These are phyloP conservation scores for Trametes cingulata DNA, from an alignment of 768 basidiomycete species.

Conservation along the genomic window DNA sequence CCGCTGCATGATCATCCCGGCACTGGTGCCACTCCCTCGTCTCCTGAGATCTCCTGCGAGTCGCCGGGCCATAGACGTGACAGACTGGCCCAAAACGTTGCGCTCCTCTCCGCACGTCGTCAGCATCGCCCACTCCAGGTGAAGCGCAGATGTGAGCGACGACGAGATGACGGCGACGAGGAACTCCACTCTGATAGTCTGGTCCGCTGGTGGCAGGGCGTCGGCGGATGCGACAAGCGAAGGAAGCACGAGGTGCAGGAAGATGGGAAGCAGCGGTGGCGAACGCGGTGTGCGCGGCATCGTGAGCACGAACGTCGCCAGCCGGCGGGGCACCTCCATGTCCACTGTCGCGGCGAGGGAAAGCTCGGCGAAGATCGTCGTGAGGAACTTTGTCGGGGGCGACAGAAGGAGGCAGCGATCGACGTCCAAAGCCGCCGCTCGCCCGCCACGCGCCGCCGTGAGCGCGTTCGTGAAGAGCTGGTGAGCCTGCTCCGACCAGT, in stretches of 20 bases:
- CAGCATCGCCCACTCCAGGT: conserved; percentile 69
- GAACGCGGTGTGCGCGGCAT: conserved; percentile 53
- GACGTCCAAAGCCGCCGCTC: conserved; percentile 65
- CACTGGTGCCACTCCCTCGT: conserved; percentile 45
- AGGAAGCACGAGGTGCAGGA: conserved; percentile 68
- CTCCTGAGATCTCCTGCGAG: conserved; percentile 63
- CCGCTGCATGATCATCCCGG: conserved; percentile 60
- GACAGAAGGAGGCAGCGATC: conserved; percentile 61
- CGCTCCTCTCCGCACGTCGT: conserved; percentile 51
- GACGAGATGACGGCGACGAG: conserved; percentile 66
- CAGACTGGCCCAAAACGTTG: conserved; percentile 60
- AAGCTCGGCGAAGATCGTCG: conserved; percentile 70
- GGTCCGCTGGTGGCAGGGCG: conserved; percentile 51
- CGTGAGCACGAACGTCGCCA: conserved; percentile 69
- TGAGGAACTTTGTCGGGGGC: conserved; percentile 62
- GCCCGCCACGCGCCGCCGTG: conserved; percentile 56
- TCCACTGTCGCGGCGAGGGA: conserved; percentile 49
- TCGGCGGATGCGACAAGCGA: conserved; percentile 59
- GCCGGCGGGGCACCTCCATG: conserved; percentile 60
- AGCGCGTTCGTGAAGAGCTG: conserved; percentile 60
- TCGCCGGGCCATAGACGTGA: conserved; percentile 61
- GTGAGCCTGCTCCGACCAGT: conserved; percentile 54
- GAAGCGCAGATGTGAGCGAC: conserved; percentile 63
- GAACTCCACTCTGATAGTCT: conserved; percentile 59
- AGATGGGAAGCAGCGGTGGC: conserved; percentile 73